Evolutionary conservation across 1,284 basidiomycete species (phyloP).

Genomic region (Malassezia arunalokei): DNA sequence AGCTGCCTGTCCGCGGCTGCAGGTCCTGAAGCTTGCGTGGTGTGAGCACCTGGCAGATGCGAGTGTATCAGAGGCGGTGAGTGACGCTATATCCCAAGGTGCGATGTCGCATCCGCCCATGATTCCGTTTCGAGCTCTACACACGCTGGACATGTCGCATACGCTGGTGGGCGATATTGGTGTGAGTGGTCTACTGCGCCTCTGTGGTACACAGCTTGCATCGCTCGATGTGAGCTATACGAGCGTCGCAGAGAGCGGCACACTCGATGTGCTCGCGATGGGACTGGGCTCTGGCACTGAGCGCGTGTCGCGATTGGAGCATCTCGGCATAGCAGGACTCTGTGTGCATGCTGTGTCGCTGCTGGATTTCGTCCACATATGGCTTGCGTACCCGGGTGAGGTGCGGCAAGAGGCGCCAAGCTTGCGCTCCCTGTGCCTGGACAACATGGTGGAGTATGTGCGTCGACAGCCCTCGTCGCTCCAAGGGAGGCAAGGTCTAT

Average conservation of each 20-base stretch:
- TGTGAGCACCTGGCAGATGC: slow-evolving; percentile 10
- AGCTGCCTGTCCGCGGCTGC: not conserved
- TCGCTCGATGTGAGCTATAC: slow-evolving; percentile 12
- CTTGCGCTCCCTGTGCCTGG: slow-evolving; percentile 4
- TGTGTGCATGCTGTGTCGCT: slow-evolving; percentile 3
- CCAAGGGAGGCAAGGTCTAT: slow-evolving; percentile 6
- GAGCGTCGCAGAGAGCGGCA: slow-evolving; percentile 3
- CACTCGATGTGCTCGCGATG: slow-evolving; percentile 11
- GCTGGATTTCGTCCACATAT: not conserved
- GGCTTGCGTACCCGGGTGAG: not conserved
- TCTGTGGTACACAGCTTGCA: slow-evolving; percentile 3
- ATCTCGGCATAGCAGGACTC: slow-evolving; percentile 10
- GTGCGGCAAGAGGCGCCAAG: not conserved
- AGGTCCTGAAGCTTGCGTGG: slow-evolving; percentile 1
- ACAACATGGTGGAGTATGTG: slow-evolving; percentile 13
- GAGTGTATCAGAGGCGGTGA: slow-evolving; percentile 1
- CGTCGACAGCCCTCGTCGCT: slow-evolving; percentile 12
- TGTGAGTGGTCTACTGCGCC: not conserved
- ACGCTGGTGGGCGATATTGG: slow-evolving; percentile 11
- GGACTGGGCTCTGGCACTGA: not conserved
- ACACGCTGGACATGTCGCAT: slow-evolving; percentile 8
- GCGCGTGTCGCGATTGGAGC: not conserved
- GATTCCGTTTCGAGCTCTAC: slow-evolving; percentile 10
- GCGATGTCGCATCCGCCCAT: not conserved
- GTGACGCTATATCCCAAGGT: not conserved